Evolutionary conservation across 257 asterid genomes (phyloP), one percentile per base, ranked within the genome.

Genomic region (Penstemon davidsonii): DNA sequence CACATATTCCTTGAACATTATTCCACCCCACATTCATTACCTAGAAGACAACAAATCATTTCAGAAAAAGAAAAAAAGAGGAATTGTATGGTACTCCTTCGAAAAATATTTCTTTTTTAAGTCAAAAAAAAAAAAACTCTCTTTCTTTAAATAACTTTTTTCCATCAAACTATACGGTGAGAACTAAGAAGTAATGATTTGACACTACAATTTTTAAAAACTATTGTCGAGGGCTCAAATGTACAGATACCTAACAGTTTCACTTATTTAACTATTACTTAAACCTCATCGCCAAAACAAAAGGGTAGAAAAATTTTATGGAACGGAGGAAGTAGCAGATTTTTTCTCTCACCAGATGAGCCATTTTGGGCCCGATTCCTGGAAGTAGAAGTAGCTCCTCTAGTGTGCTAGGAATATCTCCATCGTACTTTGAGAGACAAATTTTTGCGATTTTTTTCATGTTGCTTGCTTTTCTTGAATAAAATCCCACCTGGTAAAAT

Each of bases 291-390:
- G 18, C 18, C 18, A 15, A 15, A 15, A 15, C 18, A 15, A 15
- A 15, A 15, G 18, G 18, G 18, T 15, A 15, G 18, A 15, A 15
- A 15, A 0, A 0, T 15, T 15, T 15, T 15, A 15, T 15, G 18
- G 18, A 15, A 15, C 18, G 18, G 18, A 15, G 18, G 18, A 15
- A 11, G 44, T 15, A 49, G 2, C 10, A 7, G 15, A 47, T 53
- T 47, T 38, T 9, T 9, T 71, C 36, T 67, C 88, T 73, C 80
- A 93, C 99, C 81, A 93, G 83, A 83, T 93, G 99, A 76, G 99
- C 99, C 97, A 93, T 93, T 85, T 93, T 93, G 37, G 99, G 99
- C 65, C 99, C 99, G 40, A 93, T 90, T 59, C 99, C 99, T 0
- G 99, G 99, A 71, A 93, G 99, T 72, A 60, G 80, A 53, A 94